phyloP scores from a whole-genome alignment of 2,329 filamentous ascomycete species.

The Colletotrichum coccodes region DNA sequence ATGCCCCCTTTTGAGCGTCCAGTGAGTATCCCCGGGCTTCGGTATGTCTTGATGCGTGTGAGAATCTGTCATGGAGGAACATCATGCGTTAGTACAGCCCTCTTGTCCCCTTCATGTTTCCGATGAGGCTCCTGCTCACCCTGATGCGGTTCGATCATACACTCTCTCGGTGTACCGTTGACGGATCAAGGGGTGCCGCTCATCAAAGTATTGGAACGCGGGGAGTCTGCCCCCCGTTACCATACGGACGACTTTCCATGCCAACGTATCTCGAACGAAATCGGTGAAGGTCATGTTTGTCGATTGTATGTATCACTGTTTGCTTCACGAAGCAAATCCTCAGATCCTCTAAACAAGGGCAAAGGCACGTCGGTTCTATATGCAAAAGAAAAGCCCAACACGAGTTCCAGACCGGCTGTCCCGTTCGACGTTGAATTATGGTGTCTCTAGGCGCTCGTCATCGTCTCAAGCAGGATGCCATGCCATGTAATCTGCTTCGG shows the following conservation, averaged over 20 bases:
- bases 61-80: background rate
- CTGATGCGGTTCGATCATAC: background rate
- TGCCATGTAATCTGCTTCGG: background rate
- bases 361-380: background rate
- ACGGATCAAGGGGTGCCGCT: conserved; percentile 15
- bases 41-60: conserved; percentile 2
- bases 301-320: background rate
- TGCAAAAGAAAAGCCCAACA: background rate
- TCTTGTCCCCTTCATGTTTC: background rate
- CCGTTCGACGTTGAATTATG: background rate
- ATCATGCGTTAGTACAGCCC: background rate
- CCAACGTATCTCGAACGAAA: conserved; percentile 23
- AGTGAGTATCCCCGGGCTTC: background rate
- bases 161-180: conserved; percentile 7
- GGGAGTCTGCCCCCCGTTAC: conserved; percentile 9
- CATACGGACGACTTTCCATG: conserved; percentile 17
- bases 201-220: conserved; percentile 26
- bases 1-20: background rate
- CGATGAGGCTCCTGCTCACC: background rate
- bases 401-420: background rate
- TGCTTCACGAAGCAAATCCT: background rate
- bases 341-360: background rate
- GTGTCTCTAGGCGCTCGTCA: background rate
- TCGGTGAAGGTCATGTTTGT: conserved; percentile 22
- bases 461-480: background rate